A percentile compares a stretch with the other conserved stretches of the same genome.
These are phyloP conservation scores for Alternaria infectoria DNA, from an alignment of 2,329 filamentous ascomycete genomes.

Conservation along the genomic window DNA sequence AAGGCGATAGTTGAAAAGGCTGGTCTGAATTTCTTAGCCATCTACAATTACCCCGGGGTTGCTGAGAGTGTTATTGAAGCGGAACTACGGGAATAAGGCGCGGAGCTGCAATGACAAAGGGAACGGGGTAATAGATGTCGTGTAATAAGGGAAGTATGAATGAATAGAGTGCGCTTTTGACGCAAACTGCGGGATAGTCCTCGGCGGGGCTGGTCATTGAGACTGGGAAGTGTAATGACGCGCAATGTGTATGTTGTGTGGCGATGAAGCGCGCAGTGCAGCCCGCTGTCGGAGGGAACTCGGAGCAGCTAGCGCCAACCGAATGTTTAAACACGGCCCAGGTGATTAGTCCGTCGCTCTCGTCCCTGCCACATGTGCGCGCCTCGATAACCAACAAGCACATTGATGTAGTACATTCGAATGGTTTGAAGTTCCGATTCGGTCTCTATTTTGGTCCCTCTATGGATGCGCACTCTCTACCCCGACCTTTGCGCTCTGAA, in stretches of 20 bases:
- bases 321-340: neutral
- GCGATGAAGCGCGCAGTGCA: neutral
- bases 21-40: constrained; percentile 9
- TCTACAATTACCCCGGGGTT: constrained; percentile 18
- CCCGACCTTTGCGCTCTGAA: neutral
- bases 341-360: neutral
- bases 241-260: neutral
- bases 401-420: neutral
- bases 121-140: neutral
- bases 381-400: neutral
- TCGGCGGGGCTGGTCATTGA: neutral
- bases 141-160: neutral
- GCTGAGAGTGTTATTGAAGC: constrained; percentile 26
- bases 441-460: neutral
- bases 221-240: neutral
- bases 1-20: constrained; percentile 9
- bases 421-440: neutral
- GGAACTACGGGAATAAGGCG: neutral
- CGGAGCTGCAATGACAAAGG: neutral
- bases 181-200: neutral
- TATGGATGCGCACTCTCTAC: neutral
- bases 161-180: neutral
- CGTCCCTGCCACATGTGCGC: neutral
- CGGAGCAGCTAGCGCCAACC: neutral
- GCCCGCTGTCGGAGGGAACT: neutral